These are phyloP conservation scores for Fusarium duplospermum DNA, from an alignment of 2,329 filamentous ascomycete species.

Conservation along the genomic window DNA sequence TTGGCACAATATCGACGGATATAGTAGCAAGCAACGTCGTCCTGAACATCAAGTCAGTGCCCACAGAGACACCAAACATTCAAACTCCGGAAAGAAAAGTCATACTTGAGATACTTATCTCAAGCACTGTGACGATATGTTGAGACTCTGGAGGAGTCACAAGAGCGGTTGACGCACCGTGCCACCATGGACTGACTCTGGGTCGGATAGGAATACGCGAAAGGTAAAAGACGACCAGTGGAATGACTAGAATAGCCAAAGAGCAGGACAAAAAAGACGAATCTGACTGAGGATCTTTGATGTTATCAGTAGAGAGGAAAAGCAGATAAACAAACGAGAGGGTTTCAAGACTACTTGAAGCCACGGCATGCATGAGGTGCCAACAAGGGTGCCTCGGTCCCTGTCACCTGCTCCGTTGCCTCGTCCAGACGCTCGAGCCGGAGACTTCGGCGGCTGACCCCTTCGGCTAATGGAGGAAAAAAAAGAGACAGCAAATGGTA, in stretches of 20 bases:
- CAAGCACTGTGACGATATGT: not conserved
- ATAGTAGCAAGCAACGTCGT: not conserved
- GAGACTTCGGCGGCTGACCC: conserved; percentile 11
- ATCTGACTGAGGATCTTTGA: not conserved
- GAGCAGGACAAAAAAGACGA: not conserved
- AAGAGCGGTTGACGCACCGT: conserved; percentile 18
- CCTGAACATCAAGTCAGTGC: not conserved
- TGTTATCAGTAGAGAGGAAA: not conserved
- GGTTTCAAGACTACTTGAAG: conserved; percentile 28
- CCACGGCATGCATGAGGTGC: conserved; percentile 8
- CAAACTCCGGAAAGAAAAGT: not conserved
- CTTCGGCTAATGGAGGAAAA: conserved; percentile 22
- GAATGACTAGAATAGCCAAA: not conserved
- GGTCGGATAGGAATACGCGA: conserved; percentile 6
- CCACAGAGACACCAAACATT: not conserved
- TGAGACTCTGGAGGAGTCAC: conserved; percentile 7
- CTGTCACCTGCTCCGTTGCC: conserved; percentile 8
- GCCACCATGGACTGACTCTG: conserved; percentile 18
- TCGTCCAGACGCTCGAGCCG: conserved; percentile 29
- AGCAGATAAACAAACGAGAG: not conserved
- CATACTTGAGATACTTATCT: not conserved
- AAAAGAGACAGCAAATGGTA: conserved; percentile 19
- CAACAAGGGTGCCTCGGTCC: not conserved
- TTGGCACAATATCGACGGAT: not conserved
- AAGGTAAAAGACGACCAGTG: not conserved